Percentiles rank a stretch among this genome's conserved stretches.
phyloP scores from a whole-genome alignment of 257 asterid species.

The Anisodus acutangulus region DNA sequence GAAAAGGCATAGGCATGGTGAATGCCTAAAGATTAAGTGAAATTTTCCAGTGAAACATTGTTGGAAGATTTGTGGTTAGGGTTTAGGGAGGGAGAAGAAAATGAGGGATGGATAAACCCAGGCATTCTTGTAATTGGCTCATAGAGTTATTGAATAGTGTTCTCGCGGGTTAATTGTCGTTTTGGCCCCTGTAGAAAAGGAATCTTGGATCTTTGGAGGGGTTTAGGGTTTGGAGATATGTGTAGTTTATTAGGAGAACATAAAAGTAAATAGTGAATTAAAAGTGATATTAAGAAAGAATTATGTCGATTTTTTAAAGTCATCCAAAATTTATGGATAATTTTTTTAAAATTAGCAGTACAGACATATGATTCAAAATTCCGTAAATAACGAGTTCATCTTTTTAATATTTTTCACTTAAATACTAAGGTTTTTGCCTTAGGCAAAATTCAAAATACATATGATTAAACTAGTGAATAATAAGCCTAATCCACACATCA shows the following conservation, averaged over 20 bases:
- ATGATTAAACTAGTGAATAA: too few relatives aligned
- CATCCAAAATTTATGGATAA: too few relatives aligned
- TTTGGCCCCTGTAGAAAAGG: not conserved
- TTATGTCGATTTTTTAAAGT: too few relatives aligned
- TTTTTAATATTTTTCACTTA: too few relatives aligned
- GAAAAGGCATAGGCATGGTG: slow-evolving; percentile 38
- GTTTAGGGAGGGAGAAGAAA: slow-evolving; percentile 45
- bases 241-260: not conserved
- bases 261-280: too few relatives aligned
- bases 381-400: too few relatives aligned
- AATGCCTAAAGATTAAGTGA: not conserved
- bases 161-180: not conserved
- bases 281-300: too few relatives aligned
- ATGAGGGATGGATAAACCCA: not conserved
- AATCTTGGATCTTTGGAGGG: not conserved
- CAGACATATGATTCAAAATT: too few relatives aligned
- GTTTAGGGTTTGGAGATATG: not conserved
- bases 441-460: too few relatives aligned
- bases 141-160: not conserved
- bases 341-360: too few relatives aligned
- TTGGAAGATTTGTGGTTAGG: slow-evolving; percentile 49
- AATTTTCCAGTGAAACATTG: not conserved
- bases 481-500: too few relatives aligned
- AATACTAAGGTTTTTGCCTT: too few relatives aligned
- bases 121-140: not conserved